Base-by-base conservation (phyloP, 1,284 basidiomycete species). In the Coriolopsis trogii region DNA sequence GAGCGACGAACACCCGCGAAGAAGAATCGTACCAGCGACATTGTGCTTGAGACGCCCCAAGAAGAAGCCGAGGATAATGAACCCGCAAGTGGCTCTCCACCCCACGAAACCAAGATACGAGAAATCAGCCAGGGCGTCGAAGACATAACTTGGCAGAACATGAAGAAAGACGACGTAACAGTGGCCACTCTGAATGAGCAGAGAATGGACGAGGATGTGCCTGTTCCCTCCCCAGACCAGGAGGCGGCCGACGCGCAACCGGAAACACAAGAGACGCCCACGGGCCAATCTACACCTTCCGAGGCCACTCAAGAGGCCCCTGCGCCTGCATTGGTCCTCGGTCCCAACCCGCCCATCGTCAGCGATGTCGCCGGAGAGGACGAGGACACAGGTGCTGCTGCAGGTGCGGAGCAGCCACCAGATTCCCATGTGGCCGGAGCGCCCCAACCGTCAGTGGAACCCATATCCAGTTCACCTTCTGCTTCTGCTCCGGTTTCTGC, bases 51-150 rank as follows among this genome's bases (percentile, higher is more conserved):
- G 55, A 64, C 80, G 26, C 83, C 85, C 28, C 79, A 84, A 53
- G 85, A 89, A 66, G 84, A 85, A 46, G 77, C 80, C 46, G 70
- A 68, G 29, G 61, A 70, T 53, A 65, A 63, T 47, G 48, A 58
- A 6, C 74, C 69, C 13, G 62, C 77, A 42, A 75, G 74, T 46
- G 76, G 74, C 31, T 89, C 88, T 18, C 88, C 87, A 1, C 85
- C 83, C 2, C 79, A 84, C 55, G 87, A 90, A 69, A 79, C 82
- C 55, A 82, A 82, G 72, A 84, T 87, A 51, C 79, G 84, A 41
- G 85, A 88, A 70, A 88, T 89, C 63, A 89, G 85, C 57, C 84
- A 83, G 61, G 84, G 85, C 29, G 86, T 89, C 21, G 86, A 88
- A 65, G 87, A 89, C 65, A 77, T 89, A 59, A 82, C 72, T 61